Base-by-base conservation (phyloP, 495 filamentous ascomycete species). In the Wilcoxina mikolae region DNA sequence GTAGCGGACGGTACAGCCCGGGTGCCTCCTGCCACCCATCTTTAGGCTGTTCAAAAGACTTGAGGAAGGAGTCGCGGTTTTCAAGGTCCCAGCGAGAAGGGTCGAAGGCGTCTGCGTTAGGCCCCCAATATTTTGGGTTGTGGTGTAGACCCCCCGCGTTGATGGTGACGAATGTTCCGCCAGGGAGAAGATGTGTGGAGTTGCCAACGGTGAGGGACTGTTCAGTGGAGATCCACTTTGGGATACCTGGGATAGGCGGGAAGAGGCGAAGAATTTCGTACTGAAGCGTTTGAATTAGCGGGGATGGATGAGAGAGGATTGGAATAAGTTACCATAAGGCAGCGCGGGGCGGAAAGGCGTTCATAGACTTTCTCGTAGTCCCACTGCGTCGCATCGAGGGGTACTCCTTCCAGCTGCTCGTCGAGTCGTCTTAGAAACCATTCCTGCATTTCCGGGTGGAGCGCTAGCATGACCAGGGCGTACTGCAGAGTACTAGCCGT, bases 211-310 rank as follows among this genome's bases (percentile, higher is more conserved):
- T 62, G 5, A 73, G 45, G 31, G 57, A 51, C 18, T 58, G 18
- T 5, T 53, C 42, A 15, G 33, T 42, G 20, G 55, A 58, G 2
- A 67, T 70, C 50, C 62, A 64, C 53, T 70, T 69, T 28, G 69
- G 64, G 22, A 70, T 55, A 10, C 58, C 62, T 4, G 61, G 58
- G 3, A 71, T 56, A 2, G 71, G 71, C n/a, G 67, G 58, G 55
- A 68, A 73, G 9, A 75, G 63, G 2, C 73, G 71, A 33, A 76
- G 56, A 4, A 65, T 72, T 58, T 74, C 71, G 22, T 66, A 62
- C 66, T 70, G 51, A 17, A 27, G 11, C 15, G 39, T 43, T 9
- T 49, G 7, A 29, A 23, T 25, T 49, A 49, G 26, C 9, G 45
- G 45, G 4, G 10, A 3, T 4, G 45, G 22, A 11, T 11, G 45